These are phyloP conservation scores for Vitis hybrid DNA, from an alignment of 177 flowering plant genomes.

Conservation along the genomic window DNA sequence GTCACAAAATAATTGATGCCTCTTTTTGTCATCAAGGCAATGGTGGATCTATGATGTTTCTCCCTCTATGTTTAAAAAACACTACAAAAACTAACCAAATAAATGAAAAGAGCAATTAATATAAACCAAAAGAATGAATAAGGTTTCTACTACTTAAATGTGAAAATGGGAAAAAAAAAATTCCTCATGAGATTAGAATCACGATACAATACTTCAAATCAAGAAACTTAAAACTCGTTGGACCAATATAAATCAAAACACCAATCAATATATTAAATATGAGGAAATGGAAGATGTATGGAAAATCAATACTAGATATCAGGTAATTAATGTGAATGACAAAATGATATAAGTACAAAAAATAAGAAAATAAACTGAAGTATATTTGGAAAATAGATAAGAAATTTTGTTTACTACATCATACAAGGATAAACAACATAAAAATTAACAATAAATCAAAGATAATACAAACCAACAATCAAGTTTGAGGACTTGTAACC, in stretches of 20 bases:
- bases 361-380: background rate
- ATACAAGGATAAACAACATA: too few relatives aligned
- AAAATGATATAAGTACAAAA: background rate
- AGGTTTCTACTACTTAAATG: background rate
- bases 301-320: background rate
- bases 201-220: background rate
- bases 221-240: background rate
- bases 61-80: slow-evolving; percentile 43
- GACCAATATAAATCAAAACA: background rate
- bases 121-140: background rate
- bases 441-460: too few relatives aligned
- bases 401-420: background rate
- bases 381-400: background rate
- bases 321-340: background rate
- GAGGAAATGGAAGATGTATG: background rate
- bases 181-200: background rate
- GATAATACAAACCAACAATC: too few relatives aligned
- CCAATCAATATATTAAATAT: background rate
- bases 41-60: slow-evolving; percentile 69
- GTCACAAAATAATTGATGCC: slow-evolving; percentile 4
- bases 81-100: background rate
- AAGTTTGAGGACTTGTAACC: too few relatives aligned
- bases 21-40: slow-evolving; percentile 22
- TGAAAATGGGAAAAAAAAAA: background rate
- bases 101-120: background rate